Conservation (phyloP, 768 basidiomycete genomes). For the Clavaria fumosa region DNA sequence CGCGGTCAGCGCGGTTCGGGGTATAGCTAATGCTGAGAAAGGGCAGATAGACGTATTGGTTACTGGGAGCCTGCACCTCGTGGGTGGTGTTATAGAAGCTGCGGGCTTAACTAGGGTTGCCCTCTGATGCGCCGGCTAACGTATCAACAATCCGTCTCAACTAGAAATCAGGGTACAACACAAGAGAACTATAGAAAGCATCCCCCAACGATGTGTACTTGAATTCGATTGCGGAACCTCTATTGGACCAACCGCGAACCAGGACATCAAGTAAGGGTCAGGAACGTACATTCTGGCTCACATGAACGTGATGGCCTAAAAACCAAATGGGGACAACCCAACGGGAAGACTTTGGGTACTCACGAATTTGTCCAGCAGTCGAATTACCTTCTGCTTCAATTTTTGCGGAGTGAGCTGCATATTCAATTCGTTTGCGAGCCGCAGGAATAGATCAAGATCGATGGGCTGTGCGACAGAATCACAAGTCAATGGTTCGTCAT, state of each 20-base stretch:
- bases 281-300: slow-evolving; percentile 20
- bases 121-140: too few species aligned
- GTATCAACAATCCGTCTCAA: too few species aligned
- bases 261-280: too few species aligned
- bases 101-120: slow-evolving; percentile 63
- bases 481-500: too few species aligned
- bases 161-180: too few species aligned
- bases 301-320: slow-evolving; percentile 43
- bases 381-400: slow-evolving; percentile 25
- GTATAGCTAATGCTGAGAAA: slow-evolving; percentile 18
- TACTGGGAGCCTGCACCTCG: slow-evolving; percentile 82
- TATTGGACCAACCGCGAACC: too few species aligned
- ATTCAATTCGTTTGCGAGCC: slow-evolving; percentile 23
- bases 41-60: slow-evolving; percentile 50
- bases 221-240: too few species aligned
- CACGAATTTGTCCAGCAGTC: slow-evolving; percentile 45
- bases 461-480: slow-evolving; percentile 31
- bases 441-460: slow-evolving; percentile 36
- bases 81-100: slow-evolving; percentile 89
- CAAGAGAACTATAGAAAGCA: too few species aligned
- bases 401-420: slow-evolving; percentile 13
- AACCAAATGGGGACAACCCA: too few species aligned
- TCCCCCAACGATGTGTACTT: too few species aligned
- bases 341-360: slow-evolving; percentile 5
- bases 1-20: slow-evolving; percentile 53